Evolutionary conservation across 106 monocot species (phyloP).

Genomic region (Dioscorea zingiberensis): DNA sequence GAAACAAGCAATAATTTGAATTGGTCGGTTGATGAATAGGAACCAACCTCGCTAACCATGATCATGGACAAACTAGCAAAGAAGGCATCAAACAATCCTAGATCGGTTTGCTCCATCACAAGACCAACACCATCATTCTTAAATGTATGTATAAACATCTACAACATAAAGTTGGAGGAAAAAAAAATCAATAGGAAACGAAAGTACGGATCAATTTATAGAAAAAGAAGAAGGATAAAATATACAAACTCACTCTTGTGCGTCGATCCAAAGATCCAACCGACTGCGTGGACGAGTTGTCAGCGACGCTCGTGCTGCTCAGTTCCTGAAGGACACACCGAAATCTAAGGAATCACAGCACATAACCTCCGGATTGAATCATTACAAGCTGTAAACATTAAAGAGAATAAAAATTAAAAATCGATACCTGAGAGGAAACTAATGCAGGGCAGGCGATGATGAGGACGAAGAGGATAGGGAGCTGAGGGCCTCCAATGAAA

Average conservation of each 20-base stretch:
- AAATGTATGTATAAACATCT: constrained; percentile 42
- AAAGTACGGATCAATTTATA: neutral
- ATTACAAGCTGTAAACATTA: too few species aligned
- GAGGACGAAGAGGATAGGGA: neutral
- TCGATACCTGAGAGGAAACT: neutral
- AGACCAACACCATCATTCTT: constrained; percentile 26
- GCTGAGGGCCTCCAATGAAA: too few species aligned
- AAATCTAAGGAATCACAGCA: too few species aligned
- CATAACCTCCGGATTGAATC: too few species aligned
- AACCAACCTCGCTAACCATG: constrained; percentile 66
- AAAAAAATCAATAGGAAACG: neutral
- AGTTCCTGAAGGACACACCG: too few species aligned
- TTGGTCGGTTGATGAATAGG: too few species aligned
- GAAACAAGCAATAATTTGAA: too few species aligned
- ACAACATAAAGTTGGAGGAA: neutral
- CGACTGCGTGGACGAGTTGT: constrained; percentile 15
- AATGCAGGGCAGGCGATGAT: neutral
- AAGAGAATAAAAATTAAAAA: neutral
- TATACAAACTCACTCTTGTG: constrained; percentile 20
- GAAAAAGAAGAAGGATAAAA: neutral
- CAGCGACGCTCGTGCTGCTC: too few species aligned
- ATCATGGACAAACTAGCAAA: constrained; percentile 81
- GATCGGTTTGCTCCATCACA: constrained; percentile 26
- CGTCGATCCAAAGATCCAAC: constrained; percentile 30
- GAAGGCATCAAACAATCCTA: constrained; percentile 68